These are phyloP conservation scores for Suillus spraguei DNA, from an alignment of 768 basidiomycete species.

Conservation along the genomic window DNA sequence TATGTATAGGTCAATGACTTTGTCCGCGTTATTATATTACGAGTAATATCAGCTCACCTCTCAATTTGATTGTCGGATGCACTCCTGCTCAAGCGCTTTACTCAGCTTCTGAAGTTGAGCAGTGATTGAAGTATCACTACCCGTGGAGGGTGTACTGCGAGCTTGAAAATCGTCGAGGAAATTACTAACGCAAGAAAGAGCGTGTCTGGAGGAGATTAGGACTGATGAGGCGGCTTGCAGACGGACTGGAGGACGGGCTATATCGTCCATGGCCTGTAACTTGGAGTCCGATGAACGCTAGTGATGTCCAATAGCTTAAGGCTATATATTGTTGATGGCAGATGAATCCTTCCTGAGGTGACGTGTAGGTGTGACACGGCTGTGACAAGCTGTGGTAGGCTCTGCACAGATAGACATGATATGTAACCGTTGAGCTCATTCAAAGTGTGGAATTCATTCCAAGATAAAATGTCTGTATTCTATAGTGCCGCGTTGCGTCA, in stretches of 20 bases:
- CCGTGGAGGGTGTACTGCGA: slow-evolving; percentile 48
- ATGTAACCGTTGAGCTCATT: too few species aligned
- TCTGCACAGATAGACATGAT: too few species aligned
- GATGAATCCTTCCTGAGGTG: too few species aligned
- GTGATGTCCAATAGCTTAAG: too few species aligned
- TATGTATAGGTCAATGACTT: background rate
- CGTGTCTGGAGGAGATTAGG: slow-evolving; percentile 41
- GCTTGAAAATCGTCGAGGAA: slow-evolving; percentile 54
- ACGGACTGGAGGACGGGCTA: slow-evolving; percentile 50
- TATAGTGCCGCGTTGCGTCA: too few species aligned
- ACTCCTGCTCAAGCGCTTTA: slow-evolving; percentile 50
- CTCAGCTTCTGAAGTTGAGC: slow-evolving; percentile 62
- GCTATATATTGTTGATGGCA: too few species aligned
- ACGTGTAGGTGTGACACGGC: too few species aligned
- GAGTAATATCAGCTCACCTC: slow-evolving; percentile 2
- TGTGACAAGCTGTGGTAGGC: too few species aligned
- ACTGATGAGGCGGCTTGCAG: slow-evolving; percentile 41
- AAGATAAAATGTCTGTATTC: too few species aligned
- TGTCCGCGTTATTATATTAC: background rate
- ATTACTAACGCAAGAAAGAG: slow-evolving; percentile 42
- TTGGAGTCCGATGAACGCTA: background rate
- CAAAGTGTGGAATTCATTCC: too few species aligned
- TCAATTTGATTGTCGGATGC: slow-evolving; percentile 27
- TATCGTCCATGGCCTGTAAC: slow-evolving; percentile 44
- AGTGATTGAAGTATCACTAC: slow-evolving; percentile 55